Base-by-base conservation (phyloP, 345 rosid genomes). In the Salix arbutifolia region DNA sequence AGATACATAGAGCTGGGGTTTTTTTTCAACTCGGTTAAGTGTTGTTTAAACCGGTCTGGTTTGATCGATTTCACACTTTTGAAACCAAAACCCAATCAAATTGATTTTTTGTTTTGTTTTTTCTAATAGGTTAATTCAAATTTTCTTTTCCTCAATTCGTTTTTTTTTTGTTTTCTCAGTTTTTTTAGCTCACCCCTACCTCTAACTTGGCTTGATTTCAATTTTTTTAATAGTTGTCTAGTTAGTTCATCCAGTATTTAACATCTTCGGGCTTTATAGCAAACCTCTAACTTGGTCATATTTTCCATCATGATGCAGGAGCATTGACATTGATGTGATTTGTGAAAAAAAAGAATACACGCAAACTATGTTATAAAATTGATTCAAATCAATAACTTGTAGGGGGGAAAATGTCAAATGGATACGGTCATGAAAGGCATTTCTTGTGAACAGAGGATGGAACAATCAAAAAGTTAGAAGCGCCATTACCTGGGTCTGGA, bases 401-500 rank as follows among this genome's bases (percentile, higher is more conserved):
- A 10, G 23, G 9, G 35, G 18, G 8, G 3, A 2, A 18, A 1
- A 19, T 14, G n/a, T 35, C 26, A 35, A 46, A 25, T 3, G 26
- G 12, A 17, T 19, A 2, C 46, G 2, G 40, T 17, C 37, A 66
- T 33, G 23, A 30, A 33, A 35, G n/a, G 42, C 37, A 66, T 4
- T n/a, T 58, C 44, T 10, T 58, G 28, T 58, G 28, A 26, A n/a
- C 25, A 9, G 11, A 58, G 62, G 28, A 58, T 58, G 62, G 62
- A 58, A 10, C 62, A 58, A 58, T n/a, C 28, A 58, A 23, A 58
- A 58, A 58, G 28, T 9, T 26, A 58, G 26, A 58, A 58, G 48
- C 13, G 21, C 31, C 28, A 48, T 25, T 80, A 80, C 83, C 83
- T 81, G 77, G 69, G 83, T 81, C 70, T 81, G 83, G 6, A 61